These are phyloP conservation scores for Hanseniaspora lachancei DNA, from an alignment of 805 yeast genomes.

Conservation along the genomic window DNA sequence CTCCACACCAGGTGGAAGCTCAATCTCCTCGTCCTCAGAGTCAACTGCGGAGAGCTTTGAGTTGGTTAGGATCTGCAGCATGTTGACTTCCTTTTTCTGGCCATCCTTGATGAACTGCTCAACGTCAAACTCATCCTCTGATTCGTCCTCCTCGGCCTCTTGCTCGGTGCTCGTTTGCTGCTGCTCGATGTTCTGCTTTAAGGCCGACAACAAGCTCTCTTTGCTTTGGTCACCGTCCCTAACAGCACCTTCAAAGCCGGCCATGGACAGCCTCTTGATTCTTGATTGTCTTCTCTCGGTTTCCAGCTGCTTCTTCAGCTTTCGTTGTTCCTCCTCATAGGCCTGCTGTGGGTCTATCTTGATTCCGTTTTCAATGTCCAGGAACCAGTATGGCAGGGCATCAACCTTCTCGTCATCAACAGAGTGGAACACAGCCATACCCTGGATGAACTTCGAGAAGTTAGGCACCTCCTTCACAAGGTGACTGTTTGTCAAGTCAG, in stretches of 20 bases:
- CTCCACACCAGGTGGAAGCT: constrained; percentile 76
- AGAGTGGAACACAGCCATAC: constrained; percentile 72
- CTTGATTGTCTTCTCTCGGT: constrained; percentile 26
- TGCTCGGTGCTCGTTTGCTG: neutral
- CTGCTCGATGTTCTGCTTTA: constrained; percentile 1
- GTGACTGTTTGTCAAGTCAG: constrained; percentile 69
- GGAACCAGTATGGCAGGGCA: constrained; percentile 86
- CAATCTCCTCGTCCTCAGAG: constrained; percentile 78
- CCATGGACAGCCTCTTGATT: constrained; percentile 27
- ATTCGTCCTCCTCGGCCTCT: neutral
- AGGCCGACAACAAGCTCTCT: constrained; percentile 5
- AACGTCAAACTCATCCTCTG: constrained; percentile 36
- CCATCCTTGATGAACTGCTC: constrained; percentile 43
- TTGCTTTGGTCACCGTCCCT: neutral
- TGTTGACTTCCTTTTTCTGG: constrained; percentile 20
- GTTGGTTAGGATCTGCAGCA: constrained; percentile 30
- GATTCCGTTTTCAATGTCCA: constrained; percentile 71
- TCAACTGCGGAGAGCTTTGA: constrained; percentile 44
- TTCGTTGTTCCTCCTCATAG: constrained; percentile 49
- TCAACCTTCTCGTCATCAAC: constrained; percentile 79
- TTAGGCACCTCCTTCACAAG: constrained; percentile 88
- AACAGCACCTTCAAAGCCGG: constrained; percentile 12
- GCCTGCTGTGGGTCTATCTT: constrained; percentile 70
- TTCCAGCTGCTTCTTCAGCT: constrained; percentile 36
- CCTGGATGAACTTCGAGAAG: constrained; percentile 86